Conservation (phyloP, 208 protist species). For the Crithidia bombi region DNA sequence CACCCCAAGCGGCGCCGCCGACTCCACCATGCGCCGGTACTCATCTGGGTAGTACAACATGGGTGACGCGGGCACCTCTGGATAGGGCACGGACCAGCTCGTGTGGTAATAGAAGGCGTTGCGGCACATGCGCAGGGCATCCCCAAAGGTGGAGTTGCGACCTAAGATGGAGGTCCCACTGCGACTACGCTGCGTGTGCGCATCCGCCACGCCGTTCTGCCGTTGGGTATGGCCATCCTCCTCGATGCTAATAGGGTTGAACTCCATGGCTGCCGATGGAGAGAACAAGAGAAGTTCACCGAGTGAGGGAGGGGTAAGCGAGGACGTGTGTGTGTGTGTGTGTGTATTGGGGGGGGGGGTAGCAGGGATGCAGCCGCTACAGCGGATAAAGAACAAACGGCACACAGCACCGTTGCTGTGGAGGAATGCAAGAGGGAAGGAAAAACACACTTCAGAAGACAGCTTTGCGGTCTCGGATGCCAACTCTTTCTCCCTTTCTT, state of each 20-base stretch:
- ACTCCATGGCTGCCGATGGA: constrained; percentile 42
- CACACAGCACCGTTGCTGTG: too few relatives aligned
- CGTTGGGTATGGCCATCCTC: constrained; percentile 37
- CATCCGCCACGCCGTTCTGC: constrained; percentile 14
- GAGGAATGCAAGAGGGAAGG: too few relatives aligned
- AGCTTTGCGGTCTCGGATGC: too few relatives aligned
- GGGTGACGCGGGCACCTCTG: constrained; percentile 52
- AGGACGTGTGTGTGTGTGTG: too few relatives aligned
- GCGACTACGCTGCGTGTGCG: constrained; percentile 11
- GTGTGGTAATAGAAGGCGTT: constrained; percentile 75
- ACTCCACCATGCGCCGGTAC: constrained; percentile 50
- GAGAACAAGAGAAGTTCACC: not conserved
- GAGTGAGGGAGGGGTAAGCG: too few relatives aligned
- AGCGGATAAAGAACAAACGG: too few relatives aligned
- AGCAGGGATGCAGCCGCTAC: too few relatives aligned
- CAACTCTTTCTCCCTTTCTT: too few relatives aligned
- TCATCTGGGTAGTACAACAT: constrained; percentile 70
- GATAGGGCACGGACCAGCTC: constrained; percentile 66
- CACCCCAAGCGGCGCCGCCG: constrained; percentile 47
- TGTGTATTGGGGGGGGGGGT: too few relatives aligned
- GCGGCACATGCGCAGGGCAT: constrained; percentile 59
- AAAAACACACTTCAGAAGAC: too few relatives aligned
- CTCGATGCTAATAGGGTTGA: constrained; percentile 77
- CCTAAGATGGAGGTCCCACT: constrained; percentile 22
- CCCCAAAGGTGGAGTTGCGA: constrained; percentile 27